phyloP scores from a whole-genome alignment of 2,329 filamentous ascomycete genomes.

The Nigrospora osmanthi region DNA sequence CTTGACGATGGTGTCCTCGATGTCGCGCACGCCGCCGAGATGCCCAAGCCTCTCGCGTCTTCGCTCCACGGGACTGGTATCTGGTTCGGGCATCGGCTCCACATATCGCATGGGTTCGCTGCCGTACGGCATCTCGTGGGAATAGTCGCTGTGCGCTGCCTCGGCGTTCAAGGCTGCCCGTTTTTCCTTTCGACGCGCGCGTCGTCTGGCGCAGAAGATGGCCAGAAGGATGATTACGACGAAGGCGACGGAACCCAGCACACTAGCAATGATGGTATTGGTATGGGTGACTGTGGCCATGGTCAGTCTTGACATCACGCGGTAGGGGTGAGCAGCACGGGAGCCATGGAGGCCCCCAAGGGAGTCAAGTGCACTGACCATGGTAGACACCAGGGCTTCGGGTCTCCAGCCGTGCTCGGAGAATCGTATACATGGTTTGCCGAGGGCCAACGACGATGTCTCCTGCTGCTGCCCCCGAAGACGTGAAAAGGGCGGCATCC shows the following conservation, averaged over 20 bases:
- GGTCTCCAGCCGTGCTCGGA: too few species aligned
- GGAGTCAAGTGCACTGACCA: too few species aligned
- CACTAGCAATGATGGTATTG: background rate
- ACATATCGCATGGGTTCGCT: background rate
- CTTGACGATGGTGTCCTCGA: background rate
- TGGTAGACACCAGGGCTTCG: too few species aligned
- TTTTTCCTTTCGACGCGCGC: background rate
- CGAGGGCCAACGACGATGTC: too few species aligned
- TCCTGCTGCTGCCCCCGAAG: too few species aligned
- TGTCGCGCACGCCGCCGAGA: background rate
- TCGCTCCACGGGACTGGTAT: background rate
- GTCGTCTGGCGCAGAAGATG: background rate
- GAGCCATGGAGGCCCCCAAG: too few species aligned
- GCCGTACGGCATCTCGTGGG: background rate
- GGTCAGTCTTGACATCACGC: too few species aligned
- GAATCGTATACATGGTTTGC: too few species aligned
- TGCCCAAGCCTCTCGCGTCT: background rate
- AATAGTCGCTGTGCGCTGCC: background rate
- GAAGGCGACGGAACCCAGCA: background rate
- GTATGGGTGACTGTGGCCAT: background rate
- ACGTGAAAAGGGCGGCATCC: too few species aligned
- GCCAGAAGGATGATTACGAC: background rate
- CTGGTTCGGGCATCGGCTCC: background rate
- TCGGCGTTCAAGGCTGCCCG: background rate
- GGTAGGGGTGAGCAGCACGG: too few species aligned